A percentile compares a stretch with the other conserved stretches of the same genome.
Evolutionary conservation across 352 stramenopile species (phyloP).

Genomic region (Globisporangium echinulatum): DNA sequence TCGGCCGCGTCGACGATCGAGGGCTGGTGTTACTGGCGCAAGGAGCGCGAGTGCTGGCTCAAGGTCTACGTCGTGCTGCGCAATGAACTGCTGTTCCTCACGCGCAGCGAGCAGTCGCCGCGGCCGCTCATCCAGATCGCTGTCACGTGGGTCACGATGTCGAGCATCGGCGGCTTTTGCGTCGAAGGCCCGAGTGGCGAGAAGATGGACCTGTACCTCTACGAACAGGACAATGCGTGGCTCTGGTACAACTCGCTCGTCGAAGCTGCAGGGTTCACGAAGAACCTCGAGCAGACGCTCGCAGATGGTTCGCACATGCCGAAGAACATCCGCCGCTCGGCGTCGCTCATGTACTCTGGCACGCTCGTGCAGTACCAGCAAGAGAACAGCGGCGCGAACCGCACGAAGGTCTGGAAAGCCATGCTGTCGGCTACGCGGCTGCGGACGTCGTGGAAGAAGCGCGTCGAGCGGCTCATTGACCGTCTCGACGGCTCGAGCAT

Average conservation of each 20-base stretch:
- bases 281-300: slow-evolving; percentile 36
- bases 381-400: slow-evolving; percentile 24
- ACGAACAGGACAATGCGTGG: slow-evolving; percentile 42
- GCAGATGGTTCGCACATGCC: slow-evolving; percentile 11
- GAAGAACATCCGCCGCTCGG: slow-evolving; percentile 11
- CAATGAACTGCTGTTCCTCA: slow-evolving; percentile 38
- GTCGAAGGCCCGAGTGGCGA: slow-evolving; percentile 47
- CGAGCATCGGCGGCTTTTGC: slow-evolving; percentile 39
- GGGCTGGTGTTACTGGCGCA: slow-evolving; percentile 78
- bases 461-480: slow-evolving; percentile 58
- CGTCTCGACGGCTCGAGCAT: slow-evolving; percentile 26
- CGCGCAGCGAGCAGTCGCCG: slow-evolving; percentile 18
- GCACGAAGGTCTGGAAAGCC: slow-evolving; percentile 29
- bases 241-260: slow-evolving; percentile 64
- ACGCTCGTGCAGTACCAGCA: slow-evolving; percentile 70
- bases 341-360: slow-evolving; percentile 35
- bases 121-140: slow-evolving; percentile 38
- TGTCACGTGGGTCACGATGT: slow-evolving; percentile 38
- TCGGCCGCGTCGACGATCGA: slow-evolving; percentile 20
- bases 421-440: slow-evolving; percentile 31
- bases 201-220: slow-evolving; percentile 71
- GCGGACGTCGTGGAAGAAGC: slow-evolving; percentile 35
- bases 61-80: slow-evolving; percentile 38
- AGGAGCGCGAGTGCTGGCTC: slow-evolving; percentile 53
- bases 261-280: slow-evolving; percentile 48